Evolutionary conservation across 192 early-diverging fungal genomes (phyloP).

Genomic region (Mortierella alpina): DNA sequence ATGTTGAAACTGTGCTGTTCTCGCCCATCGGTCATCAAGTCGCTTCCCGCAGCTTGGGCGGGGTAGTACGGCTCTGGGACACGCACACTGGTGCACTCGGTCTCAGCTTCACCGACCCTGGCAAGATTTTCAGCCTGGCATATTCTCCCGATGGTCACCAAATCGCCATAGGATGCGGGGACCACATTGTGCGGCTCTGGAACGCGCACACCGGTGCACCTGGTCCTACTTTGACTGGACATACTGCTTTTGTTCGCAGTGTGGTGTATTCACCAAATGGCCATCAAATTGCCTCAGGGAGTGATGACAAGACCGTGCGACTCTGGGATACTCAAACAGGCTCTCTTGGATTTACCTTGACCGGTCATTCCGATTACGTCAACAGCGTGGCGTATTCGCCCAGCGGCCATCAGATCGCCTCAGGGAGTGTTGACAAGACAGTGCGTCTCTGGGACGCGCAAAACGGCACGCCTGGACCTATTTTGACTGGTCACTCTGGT

Average conservation of each 20-base stretch:
- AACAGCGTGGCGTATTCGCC: not conserved
- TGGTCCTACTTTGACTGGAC: no score
- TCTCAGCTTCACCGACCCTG: no score
- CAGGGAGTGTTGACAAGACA: not conserved
- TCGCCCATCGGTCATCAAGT: not conserved
- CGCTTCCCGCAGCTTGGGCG: not conserved
- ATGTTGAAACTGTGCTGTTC: not conserved
- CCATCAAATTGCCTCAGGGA: not conserved
- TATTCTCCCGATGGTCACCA: no score
- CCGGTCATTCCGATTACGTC: not conserved
- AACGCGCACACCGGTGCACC: no score
- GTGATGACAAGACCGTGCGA: no score
- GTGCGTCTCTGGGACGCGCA: no score
- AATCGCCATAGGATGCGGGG: no score
- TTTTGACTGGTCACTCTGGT: not conserved
- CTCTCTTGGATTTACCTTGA: not conserved
- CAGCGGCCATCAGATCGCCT: not conserved
- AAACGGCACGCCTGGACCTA: no score
- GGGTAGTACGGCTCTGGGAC: not conserved
- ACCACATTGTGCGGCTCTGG: no score
- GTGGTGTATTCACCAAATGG: not conserved
- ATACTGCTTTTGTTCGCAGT: not conserved
- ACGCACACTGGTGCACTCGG: not conserved
- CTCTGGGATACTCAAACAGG: not conserved
- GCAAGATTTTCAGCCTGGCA: no score